These are phyloP conservation scores for Thozetella sp. DNA, from an alignment of 495 filamentous ascomycete species.

Conservation along the genomic window DNA sequence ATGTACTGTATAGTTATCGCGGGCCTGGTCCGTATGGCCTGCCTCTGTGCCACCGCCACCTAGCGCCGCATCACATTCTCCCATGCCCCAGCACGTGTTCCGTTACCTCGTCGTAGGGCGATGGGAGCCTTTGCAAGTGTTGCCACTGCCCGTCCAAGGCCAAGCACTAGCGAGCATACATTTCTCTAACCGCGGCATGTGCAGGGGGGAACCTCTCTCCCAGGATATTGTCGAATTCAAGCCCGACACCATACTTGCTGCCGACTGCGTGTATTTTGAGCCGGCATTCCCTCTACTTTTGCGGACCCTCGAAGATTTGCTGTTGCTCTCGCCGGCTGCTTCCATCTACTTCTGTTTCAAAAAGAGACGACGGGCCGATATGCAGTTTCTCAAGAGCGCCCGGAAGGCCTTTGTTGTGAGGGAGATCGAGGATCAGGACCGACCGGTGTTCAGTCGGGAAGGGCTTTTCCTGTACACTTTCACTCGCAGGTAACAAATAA, in stretches of 20 bases:
- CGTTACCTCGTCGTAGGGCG: neutral
- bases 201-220: slow-evolving; percentile 58
- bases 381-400: slow-evolving; percentile 70
- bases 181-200: slow-evolving; percentile 17
- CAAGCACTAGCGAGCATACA: slow-evolving; percentile 5
- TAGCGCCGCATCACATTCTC: slow-evolving; percentile 3
- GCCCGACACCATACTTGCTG: slow-evolving; percentile 84
- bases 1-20: slow-evolving; percentile 17
- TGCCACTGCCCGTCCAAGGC: neutral
- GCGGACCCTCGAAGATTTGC: slow-evolving; percentile 69
- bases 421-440: slow-evolving; percentile 65
- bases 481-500: slow-evolving; percentile 37
- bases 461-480: slow-evolving; percentile 67
- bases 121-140: neutral
- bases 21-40: slow-evolving; percentile 3
- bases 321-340: slow-evolving; percentile 53
- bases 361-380: slow-evolving; percentile 76
- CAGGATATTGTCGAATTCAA: slow-evolving; percentile 42
- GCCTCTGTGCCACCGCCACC: neutral
- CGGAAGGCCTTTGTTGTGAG: slow-evolving; percentile 64
- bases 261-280: slow-evolving; percentile 97
- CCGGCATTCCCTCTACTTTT: slow-evolving; percentile 88
- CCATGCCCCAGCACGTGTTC: slow-evolving; percentile 3
- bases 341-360: slow-evolving; percentile 95
- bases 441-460: slow-evolving; percentile 59